phyloP scores from a whole-genome alignment of 306 rosid genomes.

The Vigna hirtella region DNA sequence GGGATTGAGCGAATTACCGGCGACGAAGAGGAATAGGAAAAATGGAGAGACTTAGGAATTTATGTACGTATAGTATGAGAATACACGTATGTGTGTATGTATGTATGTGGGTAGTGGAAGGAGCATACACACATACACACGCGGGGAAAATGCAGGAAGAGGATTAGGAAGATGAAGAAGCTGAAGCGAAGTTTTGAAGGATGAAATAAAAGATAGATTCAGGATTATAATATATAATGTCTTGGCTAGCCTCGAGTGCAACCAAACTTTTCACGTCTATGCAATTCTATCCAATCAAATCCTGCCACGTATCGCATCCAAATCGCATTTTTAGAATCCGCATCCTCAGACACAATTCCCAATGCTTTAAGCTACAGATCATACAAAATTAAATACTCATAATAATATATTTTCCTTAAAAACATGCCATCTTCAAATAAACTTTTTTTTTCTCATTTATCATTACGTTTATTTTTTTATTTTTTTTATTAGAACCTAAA shows the following conservation, averaged over 20 bases:
- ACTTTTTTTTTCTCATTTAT: too few relatives aligned
- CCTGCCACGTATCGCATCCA: slow-evolving; percentile 8
- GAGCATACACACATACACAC: slow-evolving; percentile 50
- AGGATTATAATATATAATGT: slow-evolving; percentile 16
- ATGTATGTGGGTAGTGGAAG: slow-evolving; percentile 16
- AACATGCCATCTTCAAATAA: background rate
- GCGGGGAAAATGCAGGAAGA: slow-evolving; percentile 42
- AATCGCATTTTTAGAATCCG: slow-evolving; percentile 26
- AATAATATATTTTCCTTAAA: background rate
- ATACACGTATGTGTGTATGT: too few relatives aligned
- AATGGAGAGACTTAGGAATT: background rate
- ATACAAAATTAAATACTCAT: background rate
- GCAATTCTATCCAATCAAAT: background rate
- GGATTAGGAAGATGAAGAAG: slow-evolving; percentile 16
- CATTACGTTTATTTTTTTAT: too few relatives aligned
- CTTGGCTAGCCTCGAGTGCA: background rate
- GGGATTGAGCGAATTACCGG: slow-evolving; percentile 38
- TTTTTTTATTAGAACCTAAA: too few relatives aligned
- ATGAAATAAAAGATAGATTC: background rate
- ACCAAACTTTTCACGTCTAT: slow-evolving; percentile 11
- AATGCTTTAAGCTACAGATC: background rate
- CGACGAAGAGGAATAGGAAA: background rate
- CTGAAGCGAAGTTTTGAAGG: background rate
- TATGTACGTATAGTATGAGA: slow-evolving; percentile 1
- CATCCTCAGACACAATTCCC: background rate